These are phyloP conservation scores for Leucocoprinus sp. DNA, from an alignment of 768 basidiomycete genomes.

Conservation along the genomic window DNA sequence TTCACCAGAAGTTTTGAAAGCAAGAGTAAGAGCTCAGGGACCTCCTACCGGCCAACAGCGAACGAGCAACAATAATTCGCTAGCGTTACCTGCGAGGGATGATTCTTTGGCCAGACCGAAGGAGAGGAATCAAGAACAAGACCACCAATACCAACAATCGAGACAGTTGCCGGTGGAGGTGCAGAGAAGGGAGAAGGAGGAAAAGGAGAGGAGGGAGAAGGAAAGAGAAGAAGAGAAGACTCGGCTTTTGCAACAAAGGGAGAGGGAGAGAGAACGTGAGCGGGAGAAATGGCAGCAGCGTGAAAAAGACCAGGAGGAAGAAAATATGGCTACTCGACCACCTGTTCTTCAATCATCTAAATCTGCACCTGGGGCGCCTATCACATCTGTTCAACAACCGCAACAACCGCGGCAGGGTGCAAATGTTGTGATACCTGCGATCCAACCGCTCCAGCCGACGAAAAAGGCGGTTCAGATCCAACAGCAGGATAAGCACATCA, in stretches of 20 bases:
- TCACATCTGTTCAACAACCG: slow-evolving; percentile 2
- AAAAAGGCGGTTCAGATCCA: slow-evolving; percentile 63
- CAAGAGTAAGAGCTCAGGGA: slow-evolving; percentile 53
- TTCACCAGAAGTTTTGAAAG: slow-evolving; percentile 56
- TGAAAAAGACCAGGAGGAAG: slow-evolving; percentile 17
- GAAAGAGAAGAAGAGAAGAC: slow-evolving; percentile 21
- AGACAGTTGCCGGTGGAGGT: slow-evolving; percentile 18
- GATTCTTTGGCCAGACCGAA: slow-evolving; percentile 32
- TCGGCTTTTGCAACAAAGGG: slow-evolving; percentile 13
- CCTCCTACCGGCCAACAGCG: slow-evolving; percentile 23
- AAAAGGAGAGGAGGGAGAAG: slow-evolving; percentile 12
- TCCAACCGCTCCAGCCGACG: slow-evolving; percentile 67
- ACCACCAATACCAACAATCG: slow-evolving; percentile 20
- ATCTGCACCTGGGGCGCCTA: slow-evolving; percentile 39
- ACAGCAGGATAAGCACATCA: slow-evolving; percentile 36
- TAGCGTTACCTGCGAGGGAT: slow-evolving; percentile 36
- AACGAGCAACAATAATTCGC: slow-evolving; percentile 12
- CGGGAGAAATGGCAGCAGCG: slow-evolving; percentile 19
- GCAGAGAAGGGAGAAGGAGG: slow-evolving; percentile 6
- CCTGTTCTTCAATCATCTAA: slow-evolving; percentile 26
- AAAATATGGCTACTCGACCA: slow-evolving; percentile 18
- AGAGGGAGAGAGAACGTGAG: slow-evolving; percentile 23
- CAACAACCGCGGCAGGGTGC: slow-evolving; percentile 14
- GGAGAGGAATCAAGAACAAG: slow-evolving; percentile 5
- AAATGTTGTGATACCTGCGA: slow-evolving; percentile 45